These are phyloP conservation scores for Monosporascus cannonballus DNA, from an alignment of 2,329 filamentous ascomycete genomes.

Conservation along the genomic window DNA sequence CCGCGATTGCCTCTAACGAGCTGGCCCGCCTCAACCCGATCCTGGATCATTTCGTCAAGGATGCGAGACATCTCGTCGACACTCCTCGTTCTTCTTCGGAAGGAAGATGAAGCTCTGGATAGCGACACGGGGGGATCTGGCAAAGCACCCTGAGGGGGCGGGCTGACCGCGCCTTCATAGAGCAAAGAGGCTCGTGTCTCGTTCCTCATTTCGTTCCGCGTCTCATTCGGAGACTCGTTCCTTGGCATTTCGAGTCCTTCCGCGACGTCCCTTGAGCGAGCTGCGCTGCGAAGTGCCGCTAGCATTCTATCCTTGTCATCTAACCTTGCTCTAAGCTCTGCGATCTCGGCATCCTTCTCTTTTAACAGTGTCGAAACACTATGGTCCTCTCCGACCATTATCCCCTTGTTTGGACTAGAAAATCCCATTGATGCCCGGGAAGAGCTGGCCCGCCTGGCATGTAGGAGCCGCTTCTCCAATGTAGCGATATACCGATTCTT, in stretches of 20 bases:
- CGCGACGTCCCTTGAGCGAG: slow-evolving; percentile 78
- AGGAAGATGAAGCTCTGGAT: slow-evolving; percentile 25
- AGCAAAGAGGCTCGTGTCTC: slow-evolving; percentile 24
- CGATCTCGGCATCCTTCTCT: slow-evolving; percentile 90
- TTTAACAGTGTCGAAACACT: slow-evolving; percentile 66
- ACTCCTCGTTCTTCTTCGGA: slow-evolving; percentile 55
- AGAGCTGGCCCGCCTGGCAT: slow-evolving; percentile 84
- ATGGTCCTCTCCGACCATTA: slow-evolving; percentile 72
- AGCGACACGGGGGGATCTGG: slow-evolving; percentile 22
- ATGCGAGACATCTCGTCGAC: slow-evolving; percentile 91
- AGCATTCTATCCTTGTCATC: slow-evolving; percentile 97
- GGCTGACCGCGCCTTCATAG: slow-evolving; percentile 26
- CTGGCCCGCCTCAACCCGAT: slow-evolving; percentile 72
- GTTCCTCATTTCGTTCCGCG: slow-evolving; percentile 1
- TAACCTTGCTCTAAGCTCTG: slow-evolving; percentile 78
- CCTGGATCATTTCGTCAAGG: slow-evolving; percentile 93
- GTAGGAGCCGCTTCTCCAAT: slow-evolving; percentile 83
- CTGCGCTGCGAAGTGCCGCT: slow-evolving; percentile 74
- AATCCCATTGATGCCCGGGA: slow-evolving; percentile 77
- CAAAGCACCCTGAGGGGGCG: slow-evolving; percentile 24
- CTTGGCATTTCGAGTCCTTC: slow-evolving; percentile 42
- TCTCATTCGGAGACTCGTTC: slow-evolving; percentile 13
- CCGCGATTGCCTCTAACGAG: slow-evolving; percentile 61
- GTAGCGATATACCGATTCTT: slow-evolving; percentile 96
- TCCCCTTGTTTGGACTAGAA: slow-evolving; percentile 52